Percentiles rank a stretch among this genome's conserved stretches.
phyloP scores from a whole-genome alignment of 805 yeast genomes.

The baker's yeast (Saccharomyces cerevisiae) region DNA sequence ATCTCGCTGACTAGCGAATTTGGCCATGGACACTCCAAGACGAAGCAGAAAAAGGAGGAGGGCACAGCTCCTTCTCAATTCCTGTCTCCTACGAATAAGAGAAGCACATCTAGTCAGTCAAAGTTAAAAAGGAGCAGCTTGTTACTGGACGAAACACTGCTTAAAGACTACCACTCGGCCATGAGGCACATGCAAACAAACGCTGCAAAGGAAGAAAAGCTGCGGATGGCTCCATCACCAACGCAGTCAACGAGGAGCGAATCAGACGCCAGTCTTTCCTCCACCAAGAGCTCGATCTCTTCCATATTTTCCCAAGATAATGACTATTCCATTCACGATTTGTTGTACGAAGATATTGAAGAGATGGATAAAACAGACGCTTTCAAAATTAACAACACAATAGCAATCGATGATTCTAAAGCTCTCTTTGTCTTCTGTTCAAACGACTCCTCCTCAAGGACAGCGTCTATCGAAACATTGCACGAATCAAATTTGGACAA shows the following conservation, averaged over 20 bases:
- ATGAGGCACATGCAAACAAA: conserved; percentile 6
- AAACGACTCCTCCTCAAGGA: conserved; percentile 1
- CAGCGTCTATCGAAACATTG: background rate
- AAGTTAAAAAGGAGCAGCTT: conserved; percentile 21
- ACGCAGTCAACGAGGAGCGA: background rate
- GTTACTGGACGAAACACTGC: conserved; percentile 20
- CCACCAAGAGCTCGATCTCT: background rate
- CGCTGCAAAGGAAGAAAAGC: background rate
- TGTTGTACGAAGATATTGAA: conserved; percentile 19
- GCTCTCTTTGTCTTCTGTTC: conserved; percentile 1
- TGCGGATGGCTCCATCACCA: background rate
- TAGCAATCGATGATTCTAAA: background rate
- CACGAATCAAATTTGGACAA: background rate
- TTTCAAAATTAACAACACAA: background rate
- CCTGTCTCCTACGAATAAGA: background rate
- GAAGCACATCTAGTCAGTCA: background rate
- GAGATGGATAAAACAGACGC: background rate
- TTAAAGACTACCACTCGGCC: conserved; percentile 25
- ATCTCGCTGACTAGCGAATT: background rate
- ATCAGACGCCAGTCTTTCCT: conserved; percentile 1
- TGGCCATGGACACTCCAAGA: background rate
- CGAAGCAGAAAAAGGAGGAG: background rate
- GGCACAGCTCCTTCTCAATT: background rate
- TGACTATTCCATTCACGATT: conserved; percentile 16
- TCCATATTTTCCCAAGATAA: conserved; percentile 5